Percentiles rank a stretch among this genome's conserved stretches.
Conservation (phyloP, 2,329 filamentous ascomycete genomes). For the Reticulascus tulasneorum region DNA sequence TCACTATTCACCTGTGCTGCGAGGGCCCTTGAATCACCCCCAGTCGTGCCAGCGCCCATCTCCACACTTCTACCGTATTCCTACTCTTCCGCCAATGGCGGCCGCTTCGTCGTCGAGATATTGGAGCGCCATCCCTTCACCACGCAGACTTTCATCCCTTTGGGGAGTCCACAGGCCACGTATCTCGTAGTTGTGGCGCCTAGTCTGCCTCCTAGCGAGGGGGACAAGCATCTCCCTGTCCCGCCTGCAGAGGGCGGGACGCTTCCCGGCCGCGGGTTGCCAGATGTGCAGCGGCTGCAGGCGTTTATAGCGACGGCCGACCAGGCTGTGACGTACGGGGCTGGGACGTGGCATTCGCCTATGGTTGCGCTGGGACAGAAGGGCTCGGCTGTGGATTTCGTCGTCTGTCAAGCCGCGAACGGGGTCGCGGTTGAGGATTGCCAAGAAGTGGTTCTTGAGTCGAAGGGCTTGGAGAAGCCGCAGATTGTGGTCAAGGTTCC, state of each 20-base stretch:
- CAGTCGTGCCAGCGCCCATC: constrained; percentile 5
- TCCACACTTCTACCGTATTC: constrained; percentile 13
- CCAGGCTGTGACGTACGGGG: constrained; percentile 87
- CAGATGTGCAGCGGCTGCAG: constrained; percentile 65
- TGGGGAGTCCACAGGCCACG: constrained; percentile 47
- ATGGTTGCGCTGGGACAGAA: constrained; percentile 77
- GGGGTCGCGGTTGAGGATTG: constrained; percentile 81
- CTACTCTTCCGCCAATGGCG: constrained; percentile 5
- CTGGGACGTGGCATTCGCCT: constrained; percentile 92
- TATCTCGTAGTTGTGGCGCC: constrained; percentile 92
- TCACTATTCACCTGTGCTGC: constrained; percentile 88
- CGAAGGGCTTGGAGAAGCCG: constrained; percentile 32
- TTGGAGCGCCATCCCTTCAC: constrained; percentile 93
- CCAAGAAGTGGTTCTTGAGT: constrained; percentile 62
- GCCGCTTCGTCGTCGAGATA: constrained; percentile 61
- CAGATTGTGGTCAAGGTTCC: constrained; percentile 32
- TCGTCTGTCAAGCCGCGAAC: constrained; percentile 86
- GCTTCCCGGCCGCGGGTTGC: constrained; percentile 60
- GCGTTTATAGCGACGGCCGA: constrained; percentile 75
- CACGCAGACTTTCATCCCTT: constrained; percentile 85
- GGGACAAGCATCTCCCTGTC: constrained; percentile 34
- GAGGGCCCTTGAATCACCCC: constrained; percentile 38
- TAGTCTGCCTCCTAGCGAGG: constrained; percentile 49
- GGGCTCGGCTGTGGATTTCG: constrained; percentile 68
- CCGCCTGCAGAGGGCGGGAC: constrained; percentile 25